phyloP scores from a whole-genome alignment of 768 basidiomycete species.

The Boletus rufocinnamomeus region DNA sequence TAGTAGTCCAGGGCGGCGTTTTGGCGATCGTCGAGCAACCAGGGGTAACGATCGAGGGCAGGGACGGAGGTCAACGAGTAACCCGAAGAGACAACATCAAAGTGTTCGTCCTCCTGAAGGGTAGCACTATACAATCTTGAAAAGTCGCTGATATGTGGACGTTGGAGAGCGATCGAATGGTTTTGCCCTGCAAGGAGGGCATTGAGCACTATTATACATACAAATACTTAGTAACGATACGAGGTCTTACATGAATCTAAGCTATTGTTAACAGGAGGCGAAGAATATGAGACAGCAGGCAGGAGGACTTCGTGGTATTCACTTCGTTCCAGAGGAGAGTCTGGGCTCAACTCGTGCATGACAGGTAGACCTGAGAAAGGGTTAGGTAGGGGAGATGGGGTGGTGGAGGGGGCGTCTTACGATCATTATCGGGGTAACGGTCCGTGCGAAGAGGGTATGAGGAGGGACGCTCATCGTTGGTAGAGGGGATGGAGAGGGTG shows the following conservation, averaged over 20 bases:
- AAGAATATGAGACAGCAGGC: conserved; percentile 32
- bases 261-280: conserved; percentile 48
- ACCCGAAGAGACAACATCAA: conserved; percentile 25
- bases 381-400: background rate
- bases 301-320: conserved; percentile 34
- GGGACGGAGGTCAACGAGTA: conserved; percentile 15
- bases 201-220: conserved; percentile 69
- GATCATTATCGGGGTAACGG: conserved; percentile 32
- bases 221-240: conserved; percentile 70
- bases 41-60: conserved; percentile 15
- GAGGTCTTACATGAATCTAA: conserved; percentile 73
- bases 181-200: conserved; percentile 53
- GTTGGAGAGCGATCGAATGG: conserved; percentile 29
- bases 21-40: conserved; percentile 20
- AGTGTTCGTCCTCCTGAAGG: conserved; percentile 20
- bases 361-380: conserved; percentile 27
- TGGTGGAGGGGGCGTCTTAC: conserved; percentile 17
- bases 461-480: conserved; percentile 40
- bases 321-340: conserved; percentile 35
- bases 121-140: conserved; percentile 20
- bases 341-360: conserved; percentile 35
- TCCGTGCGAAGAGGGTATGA: conserved; percentile 35
- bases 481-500: conserved; percentile 48
- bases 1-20: conserved; percentile 44
- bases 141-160: conserved; percentile 33